A percentile compares a stretch with the other conserved stretches of the same genome.
Conservation (phyloP, 805 yeast species). For the Ogataea zsoltii region DNA sequence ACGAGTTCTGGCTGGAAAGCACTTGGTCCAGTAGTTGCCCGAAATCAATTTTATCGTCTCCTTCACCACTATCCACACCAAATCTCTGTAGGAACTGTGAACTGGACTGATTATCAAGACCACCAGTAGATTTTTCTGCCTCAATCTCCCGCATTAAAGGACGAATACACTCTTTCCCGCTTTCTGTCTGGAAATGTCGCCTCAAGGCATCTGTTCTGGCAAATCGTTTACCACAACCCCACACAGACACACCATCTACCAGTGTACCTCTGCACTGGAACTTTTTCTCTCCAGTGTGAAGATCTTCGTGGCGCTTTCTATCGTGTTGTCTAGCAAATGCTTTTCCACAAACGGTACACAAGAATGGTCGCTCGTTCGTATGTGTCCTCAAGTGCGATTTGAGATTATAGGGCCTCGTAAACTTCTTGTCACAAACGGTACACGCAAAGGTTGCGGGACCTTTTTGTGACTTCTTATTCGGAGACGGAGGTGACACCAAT, state of each 20-base stretch:
- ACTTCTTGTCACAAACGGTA: slow-evolving; percentile 78
- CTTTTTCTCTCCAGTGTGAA: slow-evolving; percentile 75
- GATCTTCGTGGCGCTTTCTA: slow-evolving; percentile 70
- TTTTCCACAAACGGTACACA: slow-evolving; percentile 73
- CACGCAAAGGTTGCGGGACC: slow-evolving; percentile 78
- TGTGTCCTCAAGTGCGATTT: slow-evolving; percentile 92
- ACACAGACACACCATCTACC: slow-evolving; percentile 49
- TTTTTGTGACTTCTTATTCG: slow-evolving; percentile 59
- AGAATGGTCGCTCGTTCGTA: slow-evolving; percentile 78
- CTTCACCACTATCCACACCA: slow-evolving; percentile 22
- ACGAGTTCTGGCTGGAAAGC: slow-evolving; percentile 18
- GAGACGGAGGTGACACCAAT: slow-evolving; percentile 54
- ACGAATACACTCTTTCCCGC: slow-evolving; percentile 70
- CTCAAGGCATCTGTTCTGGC: slow-evolving; percentile 80
- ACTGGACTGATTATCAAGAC: background rate
- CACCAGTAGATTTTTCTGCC: slow-evolving; percentile 17
- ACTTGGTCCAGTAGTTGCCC: slow-evolving; percentile 24
- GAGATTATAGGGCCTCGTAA: slow-evolving; percentile 90
- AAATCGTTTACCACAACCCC: slow-evolving; percentile 84
- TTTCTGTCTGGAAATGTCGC: slow-evolving; percentile 77
- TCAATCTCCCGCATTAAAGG: slow-evolving; percentile 63
- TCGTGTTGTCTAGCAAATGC: slow-evolving; percentile 83
- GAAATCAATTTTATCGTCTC: slow-evolving; percentile 18
- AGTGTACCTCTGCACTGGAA: slow-evolving; percentile 69
- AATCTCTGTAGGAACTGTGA: slow-evolving; percentile 7